These are phyloP conservation scores for Colletotrichum sp. DNA, from an alignment of 2,329 filamentous ascomycete species.

Conservation along the genomic window DNA sequence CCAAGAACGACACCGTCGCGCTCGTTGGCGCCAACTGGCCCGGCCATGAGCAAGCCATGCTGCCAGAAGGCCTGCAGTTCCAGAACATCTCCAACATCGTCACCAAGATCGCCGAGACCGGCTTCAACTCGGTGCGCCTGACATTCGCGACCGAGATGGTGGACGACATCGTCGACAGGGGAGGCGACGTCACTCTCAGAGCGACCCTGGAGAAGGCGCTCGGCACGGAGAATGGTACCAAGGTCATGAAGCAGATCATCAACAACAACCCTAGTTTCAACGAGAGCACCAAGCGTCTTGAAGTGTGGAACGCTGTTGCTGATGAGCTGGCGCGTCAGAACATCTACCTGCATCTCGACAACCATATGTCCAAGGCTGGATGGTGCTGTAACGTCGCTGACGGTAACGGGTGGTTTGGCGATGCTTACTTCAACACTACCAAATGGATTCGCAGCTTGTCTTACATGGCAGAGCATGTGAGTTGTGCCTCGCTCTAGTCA, in stretches of 20 bases:
- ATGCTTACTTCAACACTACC: slow-evolving; percentile 54
- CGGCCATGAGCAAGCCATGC: slow-evolving; percentile 58
- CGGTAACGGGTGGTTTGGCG: slow-evolving; percentile 57
- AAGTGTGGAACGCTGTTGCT: slow-evolving; percentile 59
- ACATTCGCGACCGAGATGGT: slow-evolving; percentile 64
- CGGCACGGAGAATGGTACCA: slow-evolving; percentile 52
- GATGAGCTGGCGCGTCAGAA: slow-evolving; percentile 52
- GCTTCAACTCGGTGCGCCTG: slow-evolving; percentile 60
- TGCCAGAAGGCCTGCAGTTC: slow-evolving; percentile 61
- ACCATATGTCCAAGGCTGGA: slow-evolving; percentile 51
- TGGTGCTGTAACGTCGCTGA: slow-evolving; percentile 53
- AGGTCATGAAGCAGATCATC: slow-evolving; percentile 49
- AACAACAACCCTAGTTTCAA: slow-evolving; percentile 55
- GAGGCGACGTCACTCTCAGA: slow-evolving; percentile 40
- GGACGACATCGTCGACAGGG: slow-evolving; percentile 49
- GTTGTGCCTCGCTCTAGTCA: slow-evolving; percentile 19
- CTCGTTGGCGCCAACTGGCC: slow-evolving; percentile 59
- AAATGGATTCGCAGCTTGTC: slow-evolving; percentile 58
- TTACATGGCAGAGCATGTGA: slow-evolving; percentile 56
- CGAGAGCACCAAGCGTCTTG: slow-evolving; percentile 49
- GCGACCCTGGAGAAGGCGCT: slow-evolving; percentile 41
- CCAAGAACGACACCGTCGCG: slow-evolving; percentile 50
- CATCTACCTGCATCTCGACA: slow-evolving; percentile 54
- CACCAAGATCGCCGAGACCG: slow-evolving; percentile 52
- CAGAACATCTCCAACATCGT: slow-evolving; percentile 54